A percentile compares a stretch with the other conserved stretches of the same genome.
Conservation (phyloP, 768 basidiomycete genomes). For the Lactarius quietus region DNA sequence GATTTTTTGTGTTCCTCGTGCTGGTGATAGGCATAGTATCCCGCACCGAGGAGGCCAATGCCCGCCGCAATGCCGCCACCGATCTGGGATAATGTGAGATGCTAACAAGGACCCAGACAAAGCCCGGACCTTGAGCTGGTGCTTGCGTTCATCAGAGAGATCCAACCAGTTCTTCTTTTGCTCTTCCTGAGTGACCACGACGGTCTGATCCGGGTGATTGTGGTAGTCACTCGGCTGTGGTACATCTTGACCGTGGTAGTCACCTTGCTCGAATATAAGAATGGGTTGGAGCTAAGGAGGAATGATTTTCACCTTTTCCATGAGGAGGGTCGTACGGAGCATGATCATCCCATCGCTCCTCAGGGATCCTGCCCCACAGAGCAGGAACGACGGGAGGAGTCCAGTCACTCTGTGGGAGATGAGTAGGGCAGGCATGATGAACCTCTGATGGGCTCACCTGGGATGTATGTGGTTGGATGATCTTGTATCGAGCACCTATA, state of each 20-base stretch:
- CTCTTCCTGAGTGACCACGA: conserved; percentile 41
- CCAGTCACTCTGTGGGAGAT: conserved; percentile 57
- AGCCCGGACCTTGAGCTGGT: conserved; percentile 49
- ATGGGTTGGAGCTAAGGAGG: neutral
- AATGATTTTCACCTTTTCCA: conserved; percentile 23
- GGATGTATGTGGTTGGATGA: conserved; percentile 67
- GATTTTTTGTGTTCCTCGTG: conserved; percentile 46
- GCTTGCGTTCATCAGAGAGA: conserved; percentile 52
- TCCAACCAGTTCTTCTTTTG: conserved; percentile 55
- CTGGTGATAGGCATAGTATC: conserved; percentile 48
- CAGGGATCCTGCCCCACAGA: conserved; percentile 58
- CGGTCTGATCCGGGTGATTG: conserved; percentile 32
- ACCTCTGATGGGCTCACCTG: conserved; percentile 42
- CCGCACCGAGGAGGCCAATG: conserved; percentile 48
- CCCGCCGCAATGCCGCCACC: conserved; percentile 63
- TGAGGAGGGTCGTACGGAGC: conserved; percentile 18
- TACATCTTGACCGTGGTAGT: conserved; percentile 18
- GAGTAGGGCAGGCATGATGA: neutral
- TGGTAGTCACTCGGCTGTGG: conserved; percentile 26
- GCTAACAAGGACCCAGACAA: neutral
- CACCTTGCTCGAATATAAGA: neutral
- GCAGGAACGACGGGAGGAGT: conserved; percentile 57
- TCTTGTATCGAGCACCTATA: conserved; percentile 58
- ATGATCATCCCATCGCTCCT: conserved; percentile 25
- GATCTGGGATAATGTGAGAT: conserved; percentile 39